Evolutionary conservation across 2,329 filamentous ascomycete genomes (phyloP), one percentile per base, ranked within the genome.

Genomic region (Fusarium sp.): DNA sequence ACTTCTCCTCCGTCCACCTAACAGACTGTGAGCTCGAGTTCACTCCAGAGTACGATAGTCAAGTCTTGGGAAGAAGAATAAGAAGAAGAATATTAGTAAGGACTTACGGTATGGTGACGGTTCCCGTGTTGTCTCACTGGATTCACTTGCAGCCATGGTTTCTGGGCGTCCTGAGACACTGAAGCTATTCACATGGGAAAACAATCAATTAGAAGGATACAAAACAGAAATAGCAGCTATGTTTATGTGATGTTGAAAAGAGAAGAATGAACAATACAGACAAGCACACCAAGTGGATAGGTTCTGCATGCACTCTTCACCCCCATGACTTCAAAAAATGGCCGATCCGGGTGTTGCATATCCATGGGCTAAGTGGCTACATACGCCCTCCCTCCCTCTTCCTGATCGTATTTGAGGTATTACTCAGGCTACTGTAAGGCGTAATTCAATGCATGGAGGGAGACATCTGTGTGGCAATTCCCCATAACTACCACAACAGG

Each of bases 101-200:
- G 44, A 78, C 76, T 78, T 72, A 78, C 76, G 70, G 63, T 73
- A 73, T 38, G 73, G 76, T 51, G 75, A 77, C 29, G 69, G 54
- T 55, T 78, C 76, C 48, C 70, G 73, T 39, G 76, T 70, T 19
- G 77, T 79, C 39, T 76, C 76, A 59, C 76, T 76, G 23, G 76
- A 78, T 60, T 78, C 73, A 66, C 74, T 76, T 46, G 59, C 35
- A 38, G 74, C 52, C 77, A 78, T 78, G 42, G 63, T 71, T 56
- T 49, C 51, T 67, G 37, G 46, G 7, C 49, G 48, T 66, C 27
- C 21, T 21, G 31, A 41, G n/a, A 58, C 35, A 58, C 37, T 61
- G 66, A 63, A 48, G 60, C 61, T 62, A 69, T 75, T 75, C 67
- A 72, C 70, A 69, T 23, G 39, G 58, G 58, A 63, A 60, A 69